A percentile compares a stretch with the other conserved stretches of the same genome.
Conservation (phyloP, 2,329 filamentous ascomycete genomes). For the Spiromastix sp. region DNA sequence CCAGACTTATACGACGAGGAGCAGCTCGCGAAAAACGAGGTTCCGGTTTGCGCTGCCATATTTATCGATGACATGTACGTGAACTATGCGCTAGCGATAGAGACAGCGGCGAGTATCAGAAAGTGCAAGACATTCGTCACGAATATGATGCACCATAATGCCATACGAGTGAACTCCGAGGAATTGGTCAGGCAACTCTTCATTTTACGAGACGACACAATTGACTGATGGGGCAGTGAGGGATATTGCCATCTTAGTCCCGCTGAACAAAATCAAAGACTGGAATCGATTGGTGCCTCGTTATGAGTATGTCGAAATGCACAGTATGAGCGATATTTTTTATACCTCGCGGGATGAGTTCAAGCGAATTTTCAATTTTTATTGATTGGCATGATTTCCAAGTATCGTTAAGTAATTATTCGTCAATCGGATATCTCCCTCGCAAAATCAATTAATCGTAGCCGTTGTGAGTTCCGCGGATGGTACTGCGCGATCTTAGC, state of each 20-base stretch:
- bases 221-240: no score
- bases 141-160: slow-evolving; percentile 81
- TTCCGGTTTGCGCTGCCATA: slow-evolving; percentile 76
- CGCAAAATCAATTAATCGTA: slow-evolving; percentile 45
- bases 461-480: slow-evolving; percentile 41
- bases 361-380: no score
- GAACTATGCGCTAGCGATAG: slow-evolving; percentile 60
- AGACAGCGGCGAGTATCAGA: slow-evolving; percentile 64
- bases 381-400: no score
- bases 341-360: no score
- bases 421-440: slow-evolving; percentile 11
- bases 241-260: no score
- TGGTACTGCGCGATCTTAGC: slow-evolving; percentile 48
- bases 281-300: no score
- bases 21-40: slow-evolving; percentile 63
- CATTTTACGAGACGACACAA: slow-evolving; percentile 59
- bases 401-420: no score
- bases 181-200: slow-evolving; percentile 72
- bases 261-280: no score
- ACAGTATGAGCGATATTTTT: no score
- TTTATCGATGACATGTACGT: slow-evolving; percentile 92
- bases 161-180: slow-evolving; percentile 59
- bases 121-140: slow-evolving; percentile 74
- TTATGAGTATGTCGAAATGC: no score
- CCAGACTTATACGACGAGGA: slow-evolving; percentile 63